phyloP scores from a whole-genome alignment of 371 early-diverging fungal species.

The Mucor circinelloides region DNA sequence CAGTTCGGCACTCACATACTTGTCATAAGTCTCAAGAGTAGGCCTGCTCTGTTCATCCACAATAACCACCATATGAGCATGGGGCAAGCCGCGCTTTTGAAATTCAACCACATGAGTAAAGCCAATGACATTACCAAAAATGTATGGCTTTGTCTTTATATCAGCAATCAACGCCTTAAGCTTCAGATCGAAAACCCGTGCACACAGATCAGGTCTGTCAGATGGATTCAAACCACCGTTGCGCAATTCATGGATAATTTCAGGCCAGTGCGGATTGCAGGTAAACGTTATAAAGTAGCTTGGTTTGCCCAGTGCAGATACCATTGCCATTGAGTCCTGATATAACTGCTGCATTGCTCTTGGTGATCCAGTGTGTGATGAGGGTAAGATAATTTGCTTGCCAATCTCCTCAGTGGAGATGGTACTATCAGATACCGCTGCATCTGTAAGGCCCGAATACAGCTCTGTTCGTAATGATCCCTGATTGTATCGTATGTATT shows the following conservation, averaged over 20 bases:
- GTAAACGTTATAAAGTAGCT: conserved; percentile 45
- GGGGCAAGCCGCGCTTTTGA: conserved; percentile 39
- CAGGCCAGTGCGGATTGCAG: conserved; percentile 40
- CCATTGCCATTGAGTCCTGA: conserved; percentile 34
- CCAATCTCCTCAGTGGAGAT: too few species aligned
- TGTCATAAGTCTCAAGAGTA: conserved; percentile 27
- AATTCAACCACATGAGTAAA: conserved; percentile 21
- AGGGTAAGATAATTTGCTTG: too few species aligned
- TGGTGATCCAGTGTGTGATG: too few species aligned
- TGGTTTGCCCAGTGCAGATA: conserved; percentile 29
- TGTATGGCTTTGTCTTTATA: conserved; percentile 12
- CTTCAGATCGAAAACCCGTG: conserved; percentile 29
- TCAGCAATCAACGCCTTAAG: conserved; percentile 20
- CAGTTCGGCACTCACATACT: conserved; percentile 30
- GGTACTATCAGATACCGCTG: too few species aligned
- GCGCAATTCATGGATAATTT: conserved; percentile 23
- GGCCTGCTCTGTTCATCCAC: conserved; percentile 20
- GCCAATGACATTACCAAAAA: conserved; percentile 24
- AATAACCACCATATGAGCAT: conserved; percentile 38
- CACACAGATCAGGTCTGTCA: conserved; percentile 21
- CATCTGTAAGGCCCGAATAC: too few species aligned
- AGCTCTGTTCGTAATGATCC: too few species aligned
- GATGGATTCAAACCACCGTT: neutral
- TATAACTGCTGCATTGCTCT: neutral
- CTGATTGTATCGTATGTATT: neutral